Conservation (phyloP, 139 green algal species). For the Volvox africanus region DNA sequence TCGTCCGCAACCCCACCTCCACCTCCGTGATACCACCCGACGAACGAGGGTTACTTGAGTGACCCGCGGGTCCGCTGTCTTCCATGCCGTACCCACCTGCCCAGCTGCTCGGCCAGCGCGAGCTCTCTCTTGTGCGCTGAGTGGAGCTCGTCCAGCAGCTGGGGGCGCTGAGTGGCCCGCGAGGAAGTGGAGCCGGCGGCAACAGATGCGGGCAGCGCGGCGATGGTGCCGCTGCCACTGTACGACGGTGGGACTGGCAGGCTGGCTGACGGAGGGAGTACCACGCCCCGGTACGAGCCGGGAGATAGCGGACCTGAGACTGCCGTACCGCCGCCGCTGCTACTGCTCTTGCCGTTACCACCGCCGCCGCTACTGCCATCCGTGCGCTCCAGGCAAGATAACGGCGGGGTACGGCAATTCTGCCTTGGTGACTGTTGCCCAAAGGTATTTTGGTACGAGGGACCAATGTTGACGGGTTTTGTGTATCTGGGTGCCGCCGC, state of each 20-base stretch:
- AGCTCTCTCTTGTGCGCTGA: conserved; percentile 21
- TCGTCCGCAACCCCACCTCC: no score
- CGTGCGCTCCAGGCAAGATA: no score
- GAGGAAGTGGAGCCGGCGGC: background rate
- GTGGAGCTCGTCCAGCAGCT: conserved; percentile 35
- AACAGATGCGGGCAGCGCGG: background rate
- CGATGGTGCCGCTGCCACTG: background rate
- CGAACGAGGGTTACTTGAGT: background rate
- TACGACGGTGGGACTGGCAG: no score
- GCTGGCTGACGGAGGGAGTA: no score
- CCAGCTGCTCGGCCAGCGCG: conserved; percentile 50
- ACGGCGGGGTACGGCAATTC: no score
- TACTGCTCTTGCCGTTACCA: background rate
- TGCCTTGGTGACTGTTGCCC: background rate
- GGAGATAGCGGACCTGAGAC: no score
- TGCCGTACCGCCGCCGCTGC: background rate
- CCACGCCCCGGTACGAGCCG: no score
- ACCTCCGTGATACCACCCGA: background rate
- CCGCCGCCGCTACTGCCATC: background rate
- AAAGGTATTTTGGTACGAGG: no score
- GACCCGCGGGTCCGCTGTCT: no score
- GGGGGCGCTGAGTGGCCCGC: background rate
- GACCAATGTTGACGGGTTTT: no score
- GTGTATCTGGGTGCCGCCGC: no score
- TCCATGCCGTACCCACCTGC: conserved; percentile 13